A percentile compares a stretch with the other conserved stretches of the same genome.
Conservation (phyloP, 139 green algal genomes). For the Zygnema circumcarinatum region DNA sequence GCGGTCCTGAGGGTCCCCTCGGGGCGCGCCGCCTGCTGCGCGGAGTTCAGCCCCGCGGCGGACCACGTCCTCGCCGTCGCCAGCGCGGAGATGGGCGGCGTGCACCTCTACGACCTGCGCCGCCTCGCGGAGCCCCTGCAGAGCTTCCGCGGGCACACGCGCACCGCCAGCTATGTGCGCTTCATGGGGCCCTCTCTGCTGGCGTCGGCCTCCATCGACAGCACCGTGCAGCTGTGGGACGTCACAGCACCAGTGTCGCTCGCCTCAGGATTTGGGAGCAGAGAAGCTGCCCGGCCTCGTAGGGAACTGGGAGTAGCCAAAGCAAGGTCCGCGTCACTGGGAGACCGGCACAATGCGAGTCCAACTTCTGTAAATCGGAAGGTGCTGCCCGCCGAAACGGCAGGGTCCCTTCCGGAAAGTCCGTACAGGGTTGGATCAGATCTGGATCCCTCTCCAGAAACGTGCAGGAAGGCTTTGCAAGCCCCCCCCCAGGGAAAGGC, state of each 20-base stretch:
- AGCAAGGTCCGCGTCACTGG: background rate
- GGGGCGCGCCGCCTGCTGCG: slow-evolving; percentile 21
- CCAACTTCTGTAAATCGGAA: background rate
- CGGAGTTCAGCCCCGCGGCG: slow-evolving; percentile 25
- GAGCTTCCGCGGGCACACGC: slow-evolving; percentile 7
- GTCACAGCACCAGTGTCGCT: background rate
- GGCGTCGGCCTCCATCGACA: slow-evolving; percentile 45
- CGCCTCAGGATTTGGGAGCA: background rate
- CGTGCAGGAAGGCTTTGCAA: background rate
- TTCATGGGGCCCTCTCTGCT: slow-evolving; percentile 39
- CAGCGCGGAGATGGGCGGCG: slow-evolving; percentile 21
- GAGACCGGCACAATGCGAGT: background rate
- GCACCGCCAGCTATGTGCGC: slow-evolving; percentile 38
- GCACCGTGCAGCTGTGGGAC: slow-evolving; percentile 49
- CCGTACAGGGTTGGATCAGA: background rate
- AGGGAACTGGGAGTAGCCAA: background rate
- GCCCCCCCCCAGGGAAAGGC: slow-evolving; percentile 5
- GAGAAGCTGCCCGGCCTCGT: background rate
- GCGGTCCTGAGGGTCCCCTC: slow-evolving; percentile 15
- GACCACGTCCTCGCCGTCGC: slow-evolving; percentile 23
- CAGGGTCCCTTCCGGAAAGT: background rate
- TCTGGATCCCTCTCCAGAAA: background rate
- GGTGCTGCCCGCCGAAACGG: background rate
- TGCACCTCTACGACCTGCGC: slow-evolving; percentile 50
- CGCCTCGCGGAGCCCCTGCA: slow-evolving; percentile 1